Percentiles rank a stretch among this genome's conserved stretches.
These are phyloP conservation scores for Bruguiera gymnorhiza DNA, from an alignment of 345 rosid genomes.

Conservation along the genomic window DNA sequence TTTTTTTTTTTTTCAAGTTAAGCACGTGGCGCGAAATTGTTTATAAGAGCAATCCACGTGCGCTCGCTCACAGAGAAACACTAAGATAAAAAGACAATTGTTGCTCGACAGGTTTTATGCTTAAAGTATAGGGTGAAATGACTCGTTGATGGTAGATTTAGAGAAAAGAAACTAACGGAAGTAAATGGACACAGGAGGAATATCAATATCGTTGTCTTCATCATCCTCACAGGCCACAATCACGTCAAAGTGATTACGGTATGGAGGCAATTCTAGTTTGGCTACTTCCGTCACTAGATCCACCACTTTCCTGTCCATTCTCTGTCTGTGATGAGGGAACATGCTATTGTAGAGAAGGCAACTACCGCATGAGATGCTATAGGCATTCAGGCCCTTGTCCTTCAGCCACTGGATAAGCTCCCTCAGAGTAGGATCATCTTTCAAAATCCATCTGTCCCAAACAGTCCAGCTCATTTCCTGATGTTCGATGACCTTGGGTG, in stretches of 20 bases:
- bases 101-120: no score
- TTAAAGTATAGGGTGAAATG: background rate
- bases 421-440: constrained; percentile 63
- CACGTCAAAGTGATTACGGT: constrained; percentile 74
- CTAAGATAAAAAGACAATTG: no score
- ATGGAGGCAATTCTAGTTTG: constrained; percentile 63
- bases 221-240: constrained; percentile 95
- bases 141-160: background rate
- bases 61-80: no score
- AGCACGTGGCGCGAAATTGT: no score
- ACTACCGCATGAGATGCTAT: constrained; percentile 92
- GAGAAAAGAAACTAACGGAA: constrained; percentile 37
- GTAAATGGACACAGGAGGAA: constrained; percentile 82
- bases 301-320: constrained; percentile 72
- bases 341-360: constrained; percentile 80
- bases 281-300: constrained; percentile 90
- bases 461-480: constrained; percentile 90
- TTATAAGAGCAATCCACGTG: no score
- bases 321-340: constrained; percentile 79
- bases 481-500: constrained; percentile 82
- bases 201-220: constrained; percentile 77
- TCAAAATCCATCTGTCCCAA: constrained; percentile 90
- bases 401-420: constrained; percentile 80
- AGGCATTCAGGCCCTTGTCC: constrained; percentile 69
- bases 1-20: no score